Conservation (phyloP, 805 yeast species). For the Lipomyces japonicus region DNA sequence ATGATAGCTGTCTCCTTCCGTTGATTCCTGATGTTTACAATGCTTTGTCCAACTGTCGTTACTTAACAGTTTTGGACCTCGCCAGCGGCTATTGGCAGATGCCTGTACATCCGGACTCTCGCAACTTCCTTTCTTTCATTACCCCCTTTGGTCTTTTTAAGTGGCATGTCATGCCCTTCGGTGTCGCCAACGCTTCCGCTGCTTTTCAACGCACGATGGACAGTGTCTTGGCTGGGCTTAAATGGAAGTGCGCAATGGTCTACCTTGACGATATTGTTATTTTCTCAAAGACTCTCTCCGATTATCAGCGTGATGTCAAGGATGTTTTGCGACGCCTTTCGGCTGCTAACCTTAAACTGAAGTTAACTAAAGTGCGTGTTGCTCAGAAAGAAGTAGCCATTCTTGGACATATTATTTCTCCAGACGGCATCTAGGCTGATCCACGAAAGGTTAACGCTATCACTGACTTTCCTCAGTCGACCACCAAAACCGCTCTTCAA, state of each 20-base stretch:
- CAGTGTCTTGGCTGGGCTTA: slow-evolving; percentile 1
- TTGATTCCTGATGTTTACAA: not conserved
- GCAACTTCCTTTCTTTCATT: slow-evolving; percentile 26
- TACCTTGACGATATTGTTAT: slow-evolving; percentile 30
- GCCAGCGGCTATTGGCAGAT: slow-evolving; percentile 10
- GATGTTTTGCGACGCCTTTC: slow-evolving; percentile 1
- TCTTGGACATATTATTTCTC: slow-evolving; percentile 18
- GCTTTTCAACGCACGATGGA: slow-evolving; percentile 29
- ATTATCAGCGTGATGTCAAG: slow-evolving; percentile 14
- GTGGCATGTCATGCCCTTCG: slow-evolving; percentile 35
- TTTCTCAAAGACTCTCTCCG: slow-evolving; percentile 6
- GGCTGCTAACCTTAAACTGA: slow-evolving; percentile 1
- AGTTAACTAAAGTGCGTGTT: slow-evolving; percentile 16
- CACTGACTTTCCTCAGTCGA: slow-evolving; percentile 3
- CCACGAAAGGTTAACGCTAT: slow-evolving; percentile 6
- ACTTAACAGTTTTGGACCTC: not conserved
- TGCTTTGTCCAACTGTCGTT: not conserved
- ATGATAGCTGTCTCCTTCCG: not conserved
- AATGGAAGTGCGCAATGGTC: slow-evolving; percentile 16
- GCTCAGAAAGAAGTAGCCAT: slow-evolving; percentile 11
- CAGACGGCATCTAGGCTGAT: slow-evolving; percentile 12
- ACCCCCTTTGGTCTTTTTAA: slow-evolving; percentile 28
- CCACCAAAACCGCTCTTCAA: slow-evolving; percentile 6
- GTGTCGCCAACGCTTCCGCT: slow-evolving; percentile 33
- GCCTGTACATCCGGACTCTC: slow-evolving; percentile 9